These are phyloP conservation scores for Hanseniaspora opuntiae DNA, from an alignment of 805 yeast species.

Conservation along the genomic window DNA sequence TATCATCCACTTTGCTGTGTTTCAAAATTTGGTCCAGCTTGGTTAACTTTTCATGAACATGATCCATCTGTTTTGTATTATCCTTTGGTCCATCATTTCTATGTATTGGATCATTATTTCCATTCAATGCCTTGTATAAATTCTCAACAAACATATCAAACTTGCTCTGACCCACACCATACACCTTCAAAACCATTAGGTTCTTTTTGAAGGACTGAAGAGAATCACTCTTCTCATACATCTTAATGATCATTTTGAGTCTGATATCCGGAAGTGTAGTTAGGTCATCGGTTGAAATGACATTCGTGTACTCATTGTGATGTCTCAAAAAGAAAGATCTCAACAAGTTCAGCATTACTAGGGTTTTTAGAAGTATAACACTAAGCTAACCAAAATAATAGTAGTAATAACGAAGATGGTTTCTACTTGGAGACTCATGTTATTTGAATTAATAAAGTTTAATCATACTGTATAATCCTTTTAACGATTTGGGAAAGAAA, in stretches of 20 bases:
- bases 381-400: too few species aligned
- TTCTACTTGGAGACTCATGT: too few species aligned
- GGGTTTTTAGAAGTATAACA: not conserved
- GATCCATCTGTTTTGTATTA: too few species aligned
- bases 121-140: not conserved
- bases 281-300: conserved; percentile 1
- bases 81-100: not conserved
- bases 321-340: not conserved
- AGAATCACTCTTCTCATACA: not conserved
- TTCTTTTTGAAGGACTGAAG: not conserved
- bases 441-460: too few species aligned
- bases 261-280: not conserved
- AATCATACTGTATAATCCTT: too few species aligned
- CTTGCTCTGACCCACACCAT: conserved; percentile 4
- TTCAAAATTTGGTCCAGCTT: not conserved
- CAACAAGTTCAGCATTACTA: not conserved
- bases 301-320: not conserved
- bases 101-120: not conserved
- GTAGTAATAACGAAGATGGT: too few species aligned
- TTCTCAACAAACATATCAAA: conserved; percentile 3
- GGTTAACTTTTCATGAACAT: not conserved
- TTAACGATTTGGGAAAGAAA: too few species aligned
- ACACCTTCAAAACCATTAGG: not conserved
- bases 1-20: not conserved
- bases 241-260: conserved; percentile 1